Percentiles rank a stretch among this genome's conserved stretches.
Conservation (phyloP, 2,329 filamentous ascomycete genomes). For the Ophiognomonia clavigignenti-juglandacearum region DNA sequence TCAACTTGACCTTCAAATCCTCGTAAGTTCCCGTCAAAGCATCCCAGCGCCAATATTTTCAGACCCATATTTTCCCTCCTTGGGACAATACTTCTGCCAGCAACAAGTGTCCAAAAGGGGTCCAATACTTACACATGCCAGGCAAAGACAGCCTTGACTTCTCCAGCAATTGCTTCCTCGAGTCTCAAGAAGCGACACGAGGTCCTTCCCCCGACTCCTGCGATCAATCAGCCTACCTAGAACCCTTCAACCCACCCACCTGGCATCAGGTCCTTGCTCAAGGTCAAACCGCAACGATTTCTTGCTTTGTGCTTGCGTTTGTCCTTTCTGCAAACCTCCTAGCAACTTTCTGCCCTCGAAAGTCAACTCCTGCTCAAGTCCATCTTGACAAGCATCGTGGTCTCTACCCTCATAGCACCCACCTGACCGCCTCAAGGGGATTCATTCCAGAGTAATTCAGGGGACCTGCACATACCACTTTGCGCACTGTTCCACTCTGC, state of each 20-base stretch:
- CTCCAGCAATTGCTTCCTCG: too few relatives aligned
- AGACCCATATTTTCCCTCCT: constrained; percentile 15
- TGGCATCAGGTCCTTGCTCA: too few relatives aligned
- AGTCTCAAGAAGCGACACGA: too few relatives aligned
- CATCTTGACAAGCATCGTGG: constrained; percentile 1
- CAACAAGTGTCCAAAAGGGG: constrained; percentile 9
- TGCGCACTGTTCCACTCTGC: too few relatives aligned
- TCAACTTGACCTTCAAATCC: background rate
- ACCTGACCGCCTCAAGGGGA: constrained; percentile 17
- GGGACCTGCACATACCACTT: constrained; percentile 16
- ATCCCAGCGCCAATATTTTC: constrained; percentile 13
- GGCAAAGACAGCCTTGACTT: too few relatives aligned
- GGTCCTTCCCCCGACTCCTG: too few relatives aligned
- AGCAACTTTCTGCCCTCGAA: background rate
- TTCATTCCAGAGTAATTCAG: constrained; percentile 16
- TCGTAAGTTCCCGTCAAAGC: background rate
- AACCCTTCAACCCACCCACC: background rate
- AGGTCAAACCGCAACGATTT: too few relatives aligned
- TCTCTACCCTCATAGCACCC: constrained; percentile 12
- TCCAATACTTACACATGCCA: background rate
- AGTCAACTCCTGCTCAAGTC: background rate
- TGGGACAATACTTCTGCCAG: background rate
- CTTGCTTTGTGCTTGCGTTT: background rate
- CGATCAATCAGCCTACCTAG: too few relatives aligned
- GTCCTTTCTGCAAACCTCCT: background rate